Percentiles rank a stretch among this genome's conserved stretches.
phyloP scores from a whole-genome alignment of 169 alveolate genomes.

The Amoebophrya sp. region DNA sequence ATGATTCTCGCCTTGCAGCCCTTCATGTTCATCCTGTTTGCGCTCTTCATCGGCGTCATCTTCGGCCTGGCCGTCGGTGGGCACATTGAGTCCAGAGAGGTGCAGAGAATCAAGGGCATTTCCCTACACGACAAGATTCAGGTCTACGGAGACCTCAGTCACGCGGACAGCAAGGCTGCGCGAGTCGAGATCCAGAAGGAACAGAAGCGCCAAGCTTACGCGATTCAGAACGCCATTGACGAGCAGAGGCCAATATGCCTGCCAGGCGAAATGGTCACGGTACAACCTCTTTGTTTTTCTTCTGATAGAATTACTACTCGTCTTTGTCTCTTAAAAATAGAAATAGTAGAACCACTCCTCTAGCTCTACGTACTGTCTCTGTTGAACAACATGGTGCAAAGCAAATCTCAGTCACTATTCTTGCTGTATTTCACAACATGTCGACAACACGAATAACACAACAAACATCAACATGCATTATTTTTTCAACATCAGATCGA shows the following conservation, averaged over 20 bases:
- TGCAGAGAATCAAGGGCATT: background rate
- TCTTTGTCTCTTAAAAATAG: too few relatives aligned
- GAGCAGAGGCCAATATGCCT: conserved; percentile 23
- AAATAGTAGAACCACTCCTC: too few relatives aligned
- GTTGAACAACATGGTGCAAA: too few relatives aligned
- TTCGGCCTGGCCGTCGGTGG: conserved; percentile 1
- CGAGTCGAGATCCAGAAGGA: background rate
- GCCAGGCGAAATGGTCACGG: background rate
- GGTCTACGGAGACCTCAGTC: background rate
- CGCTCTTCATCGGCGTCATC: background rate
- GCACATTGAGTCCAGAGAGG: background rate
- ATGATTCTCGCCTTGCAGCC: background rate
- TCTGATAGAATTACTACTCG: too few relatives aligned
- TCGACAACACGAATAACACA: too few relatives aligned
- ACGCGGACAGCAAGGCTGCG: background rate
- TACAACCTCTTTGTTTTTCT: too few relatives aligned
- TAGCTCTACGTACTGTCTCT: too few relatives aligned
- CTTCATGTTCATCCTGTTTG: conserved; percentile 6
- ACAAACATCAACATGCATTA: too few relatives aligned
- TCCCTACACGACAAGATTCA: conserved; percentile 8
- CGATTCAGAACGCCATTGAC: background rate
- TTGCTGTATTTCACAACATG: too few relatives aligned
- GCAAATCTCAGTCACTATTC: too few relatives aligned
- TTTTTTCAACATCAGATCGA: too few relatives aligned
- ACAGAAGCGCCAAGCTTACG: background rate